Base-by-base conservation (phyloP, 139 green algal species). In the Chlamydomonas sp. region DNA sequence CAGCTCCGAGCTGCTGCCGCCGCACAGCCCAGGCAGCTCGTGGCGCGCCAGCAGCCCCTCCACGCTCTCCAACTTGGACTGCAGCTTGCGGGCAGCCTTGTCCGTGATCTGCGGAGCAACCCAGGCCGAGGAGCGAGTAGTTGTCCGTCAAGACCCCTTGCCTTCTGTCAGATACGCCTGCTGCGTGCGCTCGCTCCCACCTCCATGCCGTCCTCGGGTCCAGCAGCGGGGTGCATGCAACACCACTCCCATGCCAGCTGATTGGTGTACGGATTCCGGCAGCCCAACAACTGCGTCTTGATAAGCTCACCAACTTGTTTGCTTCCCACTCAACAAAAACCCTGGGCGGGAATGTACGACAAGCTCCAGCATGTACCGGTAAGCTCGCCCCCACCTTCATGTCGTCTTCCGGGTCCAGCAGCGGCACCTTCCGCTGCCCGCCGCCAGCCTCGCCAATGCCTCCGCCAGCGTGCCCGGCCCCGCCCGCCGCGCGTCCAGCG, bases 401-500 rank as follows among this genome's bases (percentile, higher is more conserved):
- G 90, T 98, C 96, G 14, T 93, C 87, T 83, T 95, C 88, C 0
- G 94, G 91, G 87, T 97, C 95, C 72, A 98, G 91, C 76, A 94
- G 78, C 14, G 92, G 92, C 85, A 92, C 90, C 7, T 69, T 31
- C 14, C 89, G 18, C 73, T 12, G 4, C 17, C 4, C 9, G 73
- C 20, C 62, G 71, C 83, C 82, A 91, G 82, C 49, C 90, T 68
- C 14, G 20, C 61, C 62, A 93, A 66, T 15, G 88, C 88, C 87
- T 88, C 92, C 64, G 78, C 83, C 81, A 87, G 77, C 77, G 68
- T 58, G 7, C n/a, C 31, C 77, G 89, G n/a, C 0, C 20, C 81
- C 49, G 72, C 83, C 76, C 64, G 31, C 3, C 94, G 88, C 18
- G 93, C 89, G 16, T 95, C 94, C 20, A 85, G 74, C 8, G 90